A percentile compares a stretch with the other conserved stretches of the same genome.
Conservation (phyloP, 2,329 filamentous ascomycete species). For the Exserohilum turcica region DNA sequence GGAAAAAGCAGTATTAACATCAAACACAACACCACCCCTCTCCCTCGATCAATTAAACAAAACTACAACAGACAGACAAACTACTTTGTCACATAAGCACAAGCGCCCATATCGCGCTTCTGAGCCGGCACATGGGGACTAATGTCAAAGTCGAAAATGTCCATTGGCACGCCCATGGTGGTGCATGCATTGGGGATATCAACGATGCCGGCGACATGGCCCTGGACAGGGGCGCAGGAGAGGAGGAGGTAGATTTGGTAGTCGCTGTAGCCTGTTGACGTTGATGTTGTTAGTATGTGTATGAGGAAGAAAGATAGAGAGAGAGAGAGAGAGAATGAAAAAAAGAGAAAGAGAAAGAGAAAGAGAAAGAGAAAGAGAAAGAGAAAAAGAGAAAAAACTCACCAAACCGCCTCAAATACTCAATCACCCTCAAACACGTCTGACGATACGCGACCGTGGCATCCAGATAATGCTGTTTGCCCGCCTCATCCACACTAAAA, state of each 20-base stretch:
- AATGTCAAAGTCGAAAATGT: conserved; percentile 95
- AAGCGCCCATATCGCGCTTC: conserved; percentile 71
- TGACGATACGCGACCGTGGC: conserved; percentile 85
- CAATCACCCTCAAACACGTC: conserved; percentile 76
- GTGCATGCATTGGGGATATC: conserved; percentile 90
- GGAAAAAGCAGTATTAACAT: too few species aligned
- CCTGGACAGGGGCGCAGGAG: conserved; percentile 84
- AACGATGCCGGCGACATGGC: conserved; percentile 86
- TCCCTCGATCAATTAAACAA: too few species aligned
- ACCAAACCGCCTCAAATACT: conserved; percentile 78
- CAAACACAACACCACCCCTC: too few species aligned
- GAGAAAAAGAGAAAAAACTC: conserved; percentile 11
- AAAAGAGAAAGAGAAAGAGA: not conserved
- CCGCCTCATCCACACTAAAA: conserved; percentile 85
- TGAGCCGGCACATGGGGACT: conserved; percentile 66
- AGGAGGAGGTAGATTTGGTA: conserved; percentile 87
- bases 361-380: not conserved
- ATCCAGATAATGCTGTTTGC: conserved; percentile 89
- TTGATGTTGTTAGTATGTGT: too few species aligned
- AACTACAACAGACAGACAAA: not conserved
- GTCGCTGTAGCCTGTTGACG: conserved; percentile 59
- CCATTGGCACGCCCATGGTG: conserved; percentile 84
- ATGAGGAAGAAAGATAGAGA: not conserved
- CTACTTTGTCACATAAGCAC: conserved; percentile 63
- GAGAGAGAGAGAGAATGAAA: not conserved